phyloP scores from a whole-genome alignment of 306 rosid species.

The Citrullus colocynthis region DNA sequence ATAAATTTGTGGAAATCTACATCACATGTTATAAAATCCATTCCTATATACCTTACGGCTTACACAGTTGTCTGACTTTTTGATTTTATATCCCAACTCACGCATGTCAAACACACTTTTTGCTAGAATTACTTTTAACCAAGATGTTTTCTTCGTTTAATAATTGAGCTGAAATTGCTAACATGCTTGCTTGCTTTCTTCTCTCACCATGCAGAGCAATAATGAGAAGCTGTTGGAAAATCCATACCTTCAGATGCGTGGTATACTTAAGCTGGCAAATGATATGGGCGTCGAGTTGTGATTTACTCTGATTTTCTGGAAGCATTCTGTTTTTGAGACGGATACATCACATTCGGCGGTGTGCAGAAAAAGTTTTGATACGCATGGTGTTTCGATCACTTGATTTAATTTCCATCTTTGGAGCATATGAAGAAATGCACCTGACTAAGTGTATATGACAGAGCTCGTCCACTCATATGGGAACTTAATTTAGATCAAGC shows the following conservation, averaged over 20 bases:
- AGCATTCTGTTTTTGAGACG: conserved; percentile 21
- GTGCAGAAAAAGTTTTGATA: conserved; percentile 14
- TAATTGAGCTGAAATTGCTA: conserved; percentile 7
- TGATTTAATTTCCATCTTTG: conserved; percentile 14
- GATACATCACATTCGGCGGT: conserved; percentile 17
- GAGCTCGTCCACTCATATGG: conserved; percentile 15
- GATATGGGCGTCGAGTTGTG: conserved; percentile 78
- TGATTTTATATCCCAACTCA: not conserved
- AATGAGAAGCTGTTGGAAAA: conserved; percentile 95
- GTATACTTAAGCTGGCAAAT: conserved; percentile 88
- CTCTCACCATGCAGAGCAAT: conserved; percentile 59
- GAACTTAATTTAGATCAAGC: conserved; percentile 23
- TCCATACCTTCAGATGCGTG: conserved; percentile 99
- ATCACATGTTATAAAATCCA: not conserved
- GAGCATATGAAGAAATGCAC: conserved; percentile 18
- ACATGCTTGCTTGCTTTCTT: conserved; percentile 18
- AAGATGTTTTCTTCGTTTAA: not conserved
- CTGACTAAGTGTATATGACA: conserved; percentile 15
- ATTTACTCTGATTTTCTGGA: conserved; percentile 27
- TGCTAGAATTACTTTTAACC: not conserved
- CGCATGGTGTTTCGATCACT: conserved; percentile 16
- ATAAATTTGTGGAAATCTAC: not conserved
- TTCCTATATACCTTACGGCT: not conserved
- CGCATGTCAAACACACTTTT: not conserved
- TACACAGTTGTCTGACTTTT: not conserved